Base-by-base conservation (phyloP, 2,329 filamentous ascomycete species). In the Tolypocladium album region DNA sequence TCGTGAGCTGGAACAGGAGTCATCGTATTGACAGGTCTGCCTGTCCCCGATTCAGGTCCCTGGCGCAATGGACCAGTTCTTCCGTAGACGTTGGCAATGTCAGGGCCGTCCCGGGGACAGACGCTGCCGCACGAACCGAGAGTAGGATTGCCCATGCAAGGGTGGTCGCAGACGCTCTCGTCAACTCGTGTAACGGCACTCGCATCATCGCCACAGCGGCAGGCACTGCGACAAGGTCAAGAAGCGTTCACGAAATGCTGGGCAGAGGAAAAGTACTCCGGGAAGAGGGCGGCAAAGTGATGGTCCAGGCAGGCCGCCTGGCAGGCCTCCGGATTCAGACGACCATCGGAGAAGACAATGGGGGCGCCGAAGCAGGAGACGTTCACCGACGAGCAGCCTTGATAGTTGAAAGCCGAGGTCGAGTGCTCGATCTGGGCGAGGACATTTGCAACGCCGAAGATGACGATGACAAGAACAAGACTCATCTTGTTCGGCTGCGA, bases 131-230 rank as follows among this genome's bases (percentile, higher is more conserved):
- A 75, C 62, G 67, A 70, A 15, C 71, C 71, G 20, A 68, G 61
- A n/a, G 61, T 58, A 9, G 66, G 63, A 47, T 70, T 67, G 34
- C 67, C 63, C 59, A 67, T 64, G 60, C 72, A 75, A 1, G 67
- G 62, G 56, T 69, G 62, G 58, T 74, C 68, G 62, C 73, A 75
- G 22, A 64, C 63, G 36, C 58, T 62, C 56, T 74, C 70, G 24
- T 72, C 65, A 42, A 68, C 58, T 9, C 65, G 47, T 13, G 62
- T 66, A 58, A 74, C 64, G 2, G 66, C 70, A 2, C 65, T 64
- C 27, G 61, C 43, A 61, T 75, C 66, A 57, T 75, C 67, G 57
- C 72, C 72, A 57, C 73, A 75, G 56, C 68, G 72, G 24, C 73
- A 75, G 17, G 67, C 68, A 61, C 73, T 75, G 42, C 1, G 8